A percentile compares a stretch with the other conserved stretches of the same genome.
Evolutionary conservation across 768 basidiomycete genomes (phyloP).

Genomic region (Trametes sanguinea): DNA sequence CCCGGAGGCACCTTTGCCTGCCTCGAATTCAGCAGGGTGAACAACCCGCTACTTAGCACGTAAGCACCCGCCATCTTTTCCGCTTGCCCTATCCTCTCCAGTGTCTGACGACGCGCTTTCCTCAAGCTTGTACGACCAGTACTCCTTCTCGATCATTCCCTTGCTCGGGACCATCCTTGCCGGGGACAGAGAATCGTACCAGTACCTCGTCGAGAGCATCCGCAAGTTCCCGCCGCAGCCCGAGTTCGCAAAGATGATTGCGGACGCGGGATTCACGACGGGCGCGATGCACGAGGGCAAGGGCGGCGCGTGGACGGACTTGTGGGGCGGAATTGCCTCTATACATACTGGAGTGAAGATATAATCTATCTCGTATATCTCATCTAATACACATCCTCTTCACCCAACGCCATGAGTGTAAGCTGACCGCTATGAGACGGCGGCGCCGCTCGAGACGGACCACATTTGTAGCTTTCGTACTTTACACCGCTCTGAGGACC

Average conservation of each 20-base stretch:
- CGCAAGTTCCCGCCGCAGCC: constrained; percentile 87
- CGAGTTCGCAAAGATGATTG: constrained; percentile 88
- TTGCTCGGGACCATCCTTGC: constrained; percentile 96
- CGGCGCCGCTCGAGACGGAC: too few species aligned
- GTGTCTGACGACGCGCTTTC: too few species aligned
- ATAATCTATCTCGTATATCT: constrained; percentile 33
- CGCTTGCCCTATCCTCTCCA: background rate
- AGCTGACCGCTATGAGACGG: too few species aligned
- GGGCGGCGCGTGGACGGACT: constrained; percentile 82
- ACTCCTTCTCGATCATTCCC: constrained; percentile 95
- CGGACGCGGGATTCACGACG: constrained; percentile 78
- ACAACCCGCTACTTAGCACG: constrained; percentile 83
- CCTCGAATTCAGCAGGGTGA: constrained; percentile 93
- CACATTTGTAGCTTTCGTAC: too few species aligned
- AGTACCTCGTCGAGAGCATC: constrained; percentile 97
- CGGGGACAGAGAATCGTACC: constrained; percentile 92
- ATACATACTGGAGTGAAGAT: constrained; percentile 85
- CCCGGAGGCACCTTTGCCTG: constrained; percentile 96
- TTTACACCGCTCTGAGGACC: too few species aligned
- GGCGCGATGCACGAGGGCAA: constrained; percentile 61
- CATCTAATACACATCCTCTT: background rate
- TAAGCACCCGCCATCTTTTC: constrained; percentile 42
- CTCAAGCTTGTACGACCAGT: constrained; percentile 85
- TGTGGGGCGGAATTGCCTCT: constrained; percentile 87
- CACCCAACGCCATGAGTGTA: too few species aligned